Evolutionary conservation across 345 rosid species (phyloP).

Genomic region (Lepidium didymum): DNA sequence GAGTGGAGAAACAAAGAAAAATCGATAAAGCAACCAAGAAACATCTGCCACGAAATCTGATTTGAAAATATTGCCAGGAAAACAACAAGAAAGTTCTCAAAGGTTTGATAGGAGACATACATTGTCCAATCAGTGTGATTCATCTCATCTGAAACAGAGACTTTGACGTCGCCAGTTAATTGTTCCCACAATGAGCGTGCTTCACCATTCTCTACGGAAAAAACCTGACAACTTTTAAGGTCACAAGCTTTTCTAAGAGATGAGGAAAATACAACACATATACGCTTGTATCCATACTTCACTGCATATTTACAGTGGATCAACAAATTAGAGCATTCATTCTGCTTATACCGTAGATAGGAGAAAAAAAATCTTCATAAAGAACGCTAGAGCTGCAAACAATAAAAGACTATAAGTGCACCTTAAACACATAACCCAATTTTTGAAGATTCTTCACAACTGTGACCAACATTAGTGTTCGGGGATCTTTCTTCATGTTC

Average conservation of each 20-base stretch:
- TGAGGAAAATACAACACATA: slow-evolving; percentile 1
- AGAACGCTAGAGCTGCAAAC: slow-evolving; percentile 11
- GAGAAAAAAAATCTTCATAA: neutral
- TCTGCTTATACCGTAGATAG: neutral
- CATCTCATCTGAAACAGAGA: slow-evolving; percentile 43
- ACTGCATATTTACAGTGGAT: neutral
- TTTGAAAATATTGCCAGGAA: neutral
- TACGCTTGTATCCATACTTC: slow-evolving; percentile 4
- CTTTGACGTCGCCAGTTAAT: slow-evolving; percentile 42
- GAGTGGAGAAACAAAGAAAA: slow-evolving; percentile 10
- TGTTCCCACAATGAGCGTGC: slow-evolving; percentile 60
- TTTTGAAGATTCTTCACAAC: slow-evolving; percentile 70
- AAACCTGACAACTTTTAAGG: slow-evolving; percentile 51
- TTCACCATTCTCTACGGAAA: slow-evolving; percentile 52
- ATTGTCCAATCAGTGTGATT: slow-evolving; percentile 76
- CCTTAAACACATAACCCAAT: slow-evolving; percentile 82
- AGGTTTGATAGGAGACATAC: slow-evolving; percentile 37
- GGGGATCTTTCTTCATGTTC: slow-evolving; percentile 63
- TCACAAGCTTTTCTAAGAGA: slow-evolving; percentile 33
- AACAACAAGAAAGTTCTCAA: slow-evolving; percentile 1
- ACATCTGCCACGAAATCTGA: slow-evolving; percentile 7
- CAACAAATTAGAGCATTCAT: slow-evolving; percentile 9
- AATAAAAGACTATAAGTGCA: slow-evolving; percentile 22
- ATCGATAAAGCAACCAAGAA: slow-evolving; percentile 14
- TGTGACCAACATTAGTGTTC: slow-evolving; percentile 64